phyloP scores from a whole-genome alignment of 148 eudicot genomes.

The Rhododendron williamsianum region DNA sequence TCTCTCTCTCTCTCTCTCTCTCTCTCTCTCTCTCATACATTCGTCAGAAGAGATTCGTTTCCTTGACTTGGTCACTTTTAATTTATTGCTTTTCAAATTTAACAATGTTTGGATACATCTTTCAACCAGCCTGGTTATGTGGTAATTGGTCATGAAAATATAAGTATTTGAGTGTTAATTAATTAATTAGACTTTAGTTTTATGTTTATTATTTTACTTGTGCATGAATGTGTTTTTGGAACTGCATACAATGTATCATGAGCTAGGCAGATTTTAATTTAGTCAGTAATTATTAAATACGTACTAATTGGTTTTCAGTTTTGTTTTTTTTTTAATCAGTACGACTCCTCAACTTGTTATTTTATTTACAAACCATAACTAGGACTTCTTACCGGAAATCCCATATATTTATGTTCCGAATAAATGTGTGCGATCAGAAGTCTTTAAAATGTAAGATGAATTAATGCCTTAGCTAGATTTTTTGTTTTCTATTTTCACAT shows the following conservation, averaged over 20 bases:
- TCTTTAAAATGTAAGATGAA: neutral
- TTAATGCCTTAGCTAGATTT: too few species aligned
- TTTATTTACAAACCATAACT: neutral
- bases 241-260: conserved; percentile 7
- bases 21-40: neutral
- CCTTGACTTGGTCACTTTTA: neutral
- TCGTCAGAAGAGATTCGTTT: neutral
- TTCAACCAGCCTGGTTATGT: neutral
- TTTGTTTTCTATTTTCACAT: neutral
- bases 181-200: neutral
- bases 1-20: neutral
- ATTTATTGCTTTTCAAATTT: neutral
- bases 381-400: neutral
- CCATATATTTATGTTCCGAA: neutral
- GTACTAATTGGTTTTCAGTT: neutral
- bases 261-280: neutral
- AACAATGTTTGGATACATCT: neutral
- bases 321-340: neutral
- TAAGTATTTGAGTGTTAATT: neutral
- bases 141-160: neutral
- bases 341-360: neutral
- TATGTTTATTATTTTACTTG: neutral
- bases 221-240: conserved; percentile 6
- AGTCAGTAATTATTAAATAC: neutral
- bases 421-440: neutral